These are phyloP conservation scores for Cephaloascus fragrans DNA, from an alignment of 805 yeast species.

Conservation along the genomic window DNA sequence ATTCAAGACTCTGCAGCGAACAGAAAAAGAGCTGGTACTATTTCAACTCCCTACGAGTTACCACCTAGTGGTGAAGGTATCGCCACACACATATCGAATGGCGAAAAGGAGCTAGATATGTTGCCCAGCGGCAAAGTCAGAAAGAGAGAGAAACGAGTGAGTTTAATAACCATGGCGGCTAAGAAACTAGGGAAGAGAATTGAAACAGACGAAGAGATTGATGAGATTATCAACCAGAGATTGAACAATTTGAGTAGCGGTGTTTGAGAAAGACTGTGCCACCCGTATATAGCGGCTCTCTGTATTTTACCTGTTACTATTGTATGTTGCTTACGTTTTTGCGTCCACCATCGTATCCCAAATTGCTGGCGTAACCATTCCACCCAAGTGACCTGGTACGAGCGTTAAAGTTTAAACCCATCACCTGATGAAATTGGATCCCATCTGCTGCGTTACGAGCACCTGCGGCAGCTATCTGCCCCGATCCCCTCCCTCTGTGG, in stretches of 20 bases:
- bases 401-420: too few species aligned
- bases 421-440: too few species aligned
- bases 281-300: too few species aligned
- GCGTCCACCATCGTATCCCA: too few species aligned
- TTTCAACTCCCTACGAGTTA: constrained; percentile 34
- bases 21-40: constrained; percentile 40
- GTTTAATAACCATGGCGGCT: background rate
- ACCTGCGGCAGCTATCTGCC: too few species aligned
- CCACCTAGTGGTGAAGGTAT: constrained; percentile 29
- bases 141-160: background rate
- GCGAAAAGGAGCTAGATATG: background rate
- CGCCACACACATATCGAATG: background rate
- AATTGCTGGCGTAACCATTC: too few species aligned
- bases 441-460: too few species aligned
- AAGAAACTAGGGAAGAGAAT: background rate
- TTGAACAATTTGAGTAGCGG: background rate
- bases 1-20: constrained; percentile 28
- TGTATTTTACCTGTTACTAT: too few species aligned
- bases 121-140: background rate
- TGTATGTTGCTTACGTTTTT: too few species aligned
- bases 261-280: too few species aligned
- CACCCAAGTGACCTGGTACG: too few species aligned
- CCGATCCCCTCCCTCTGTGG: too few species aligned
- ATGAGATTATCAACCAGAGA: background rate
- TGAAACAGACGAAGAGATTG: background rate